These are phyloP conservation scores for Arabidopsis hybrid DNA, from an alignment of 441 rosid species.

Conservation along the genomic window DNA sequence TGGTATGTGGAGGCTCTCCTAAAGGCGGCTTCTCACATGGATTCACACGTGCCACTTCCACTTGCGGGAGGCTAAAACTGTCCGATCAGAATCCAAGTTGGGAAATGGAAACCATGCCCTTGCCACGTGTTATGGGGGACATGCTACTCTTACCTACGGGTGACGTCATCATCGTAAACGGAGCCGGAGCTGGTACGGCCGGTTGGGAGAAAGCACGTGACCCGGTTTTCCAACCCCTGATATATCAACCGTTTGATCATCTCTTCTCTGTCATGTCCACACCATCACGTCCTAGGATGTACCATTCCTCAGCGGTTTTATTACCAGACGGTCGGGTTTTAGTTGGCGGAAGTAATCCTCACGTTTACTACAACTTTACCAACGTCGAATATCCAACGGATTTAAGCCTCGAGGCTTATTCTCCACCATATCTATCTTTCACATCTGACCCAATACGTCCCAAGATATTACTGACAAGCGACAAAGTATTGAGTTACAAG, in stretches of 20 bases:
- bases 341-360: conserved; percentile 86
- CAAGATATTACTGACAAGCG: conserved; percentile 43
- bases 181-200: conserved; percentile 68
- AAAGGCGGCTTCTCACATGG: conserved; percentile 45
- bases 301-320: conserved; percentile 77
- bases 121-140: conserved; percentile 82
- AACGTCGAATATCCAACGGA: conserved; percentile 75
- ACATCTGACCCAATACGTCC: conserved; percentile 52
- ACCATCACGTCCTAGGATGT: conserved; percentile 65
- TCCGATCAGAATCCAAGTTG: conserved; percentile 59
- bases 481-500: conserved; percentile 46
- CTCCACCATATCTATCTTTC: conserved; percentile 67
- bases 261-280: conserved; percentile 63
- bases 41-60: conserved; percentile 59
- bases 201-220: conserved; percentile 73
- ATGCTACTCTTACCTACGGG: conserved; percentile 79
- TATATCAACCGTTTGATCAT: conserved; percentile 53
- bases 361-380: conserved; percentile 62
- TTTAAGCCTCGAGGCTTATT: conserved; percentile 73
- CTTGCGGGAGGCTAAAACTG: conserved; percentile 75
- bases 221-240: conserved; percentile 61
- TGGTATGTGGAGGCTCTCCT: conserved; percentile 93
- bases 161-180: conserved; percentile 71
- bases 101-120: conserved; percentile 81
- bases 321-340: conserved; percentile 70